Base-by-base conservation (phyloP, 2,329 filamentous ascomycete species). In the Trichoderma arundinaceum region DNA sequence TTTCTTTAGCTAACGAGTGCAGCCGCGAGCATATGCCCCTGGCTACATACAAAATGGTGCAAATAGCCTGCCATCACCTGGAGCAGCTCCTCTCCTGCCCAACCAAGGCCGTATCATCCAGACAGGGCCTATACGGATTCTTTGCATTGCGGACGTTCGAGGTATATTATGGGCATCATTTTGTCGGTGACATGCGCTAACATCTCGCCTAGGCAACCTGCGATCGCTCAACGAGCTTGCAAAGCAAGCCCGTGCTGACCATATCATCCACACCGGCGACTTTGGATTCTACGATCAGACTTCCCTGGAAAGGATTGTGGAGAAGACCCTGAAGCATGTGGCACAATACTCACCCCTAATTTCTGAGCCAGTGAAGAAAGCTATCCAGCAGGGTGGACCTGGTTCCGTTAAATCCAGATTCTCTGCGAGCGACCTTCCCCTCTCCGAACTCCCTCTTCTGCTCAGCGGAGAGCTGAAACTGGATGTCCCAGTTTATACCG, bases 251-350 rank as follows among this genome's bases (percentile, higher is more conserved):
- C 91, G 91, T 77, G 95, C 95, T 73, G 93, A 97, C 81, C 93
- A 97, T 82, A 97, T 99, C 79, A 93, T 99, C 75, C 95, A 99
- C 80, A 99, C 95, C 19, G 95, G 95, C 78, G 95, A 99, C 79
- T 99, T 99, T 77, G 95, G 95, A 69, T 99, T 99, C 82, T 99
- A 99, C 82, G 95, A 99, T 79, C 91, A 96, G 74, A 92, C 90
- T 63, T 99, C 95, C 41, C 83, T 99, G 71, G 94, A 98, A 75
- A 90, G 95, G 75, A 98, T 99, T 82, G 95, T 95, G 46, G 95
- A 99, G 80, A 99, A 99, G 83, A 99, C 95, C 22, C 85, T 99
- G 59, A 97, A 97, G 81, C 95, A 99, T 81, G 95, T 99, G 71
- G 94, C 94, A 64, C 95, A 99, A 81, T 99, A 99, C 80, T 99